These are phyloP conservation scores for Carpinus fangiana DNA, from an alignment of 306 rosid species.

Conservation along the genomic window DNA sequence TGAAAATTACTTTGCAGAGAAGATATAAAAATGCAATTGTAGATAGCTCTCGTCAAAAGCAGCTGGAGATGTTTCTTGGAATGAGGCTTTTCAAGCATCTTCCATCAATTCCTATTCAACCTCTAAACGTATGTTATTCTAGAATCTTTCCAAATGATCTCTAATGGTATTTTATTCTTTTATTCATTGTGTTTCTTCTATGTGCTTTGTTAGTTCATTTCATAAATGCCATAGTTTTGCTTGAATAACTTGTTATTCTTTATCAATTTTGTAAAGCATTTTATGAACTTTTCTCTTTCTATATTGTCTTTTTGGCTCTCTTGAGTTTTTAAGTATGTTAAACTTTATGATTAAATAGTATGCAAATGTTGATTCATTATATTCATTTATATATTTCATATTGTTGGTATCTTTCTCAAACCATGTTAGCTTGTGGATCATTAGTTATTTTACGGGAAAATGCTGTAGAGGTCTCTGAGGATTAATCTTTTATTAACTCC, in stretches of 20 bases:
- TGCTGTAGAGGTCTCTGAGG: neutral
- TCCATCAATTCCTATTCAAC: constrained; percentile 85
- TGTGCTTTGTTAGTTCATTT: neutral
- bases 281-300: neutral
- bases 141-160: constrained; percentile 37
- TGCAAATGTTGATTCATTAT: constrained; percentile 13
- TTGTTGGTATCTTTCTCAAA: constrained; percentile 2
- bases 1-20: constrained; percentile 94
- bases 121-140: constrained; percentile 75
- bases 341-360: constrained; percentile 1
- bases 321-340: constrained; percentile 8
- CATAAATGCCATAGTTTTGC: constrained; percentile 8
- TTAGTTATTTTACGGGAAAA: neutral
- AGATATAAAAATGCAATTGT: constrained; percentile 91
- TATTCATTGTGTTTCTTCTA: constrained; percentile 2
- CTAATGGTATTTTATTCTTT: constrained; percentile 25
- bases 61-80: constrained; percentile 93
- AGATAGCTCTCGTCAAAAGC: constrained; percentile 99
- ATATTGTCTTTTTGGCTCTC: constrained; percentile 9
- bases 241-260: constrained; percentile 28
- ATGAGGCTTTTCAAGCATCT: constrained; percentile 97
- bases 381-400: neutral
- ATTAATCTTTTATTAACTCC: neutral
- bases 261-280: constrained; percentile 15
- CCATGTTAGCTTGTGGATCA: neutral